These are phyloP conservation scores for Escallonia herrerae DNA, from an alignment of 129 eudicot genomes.

Conservation along the genomic window DNA sequence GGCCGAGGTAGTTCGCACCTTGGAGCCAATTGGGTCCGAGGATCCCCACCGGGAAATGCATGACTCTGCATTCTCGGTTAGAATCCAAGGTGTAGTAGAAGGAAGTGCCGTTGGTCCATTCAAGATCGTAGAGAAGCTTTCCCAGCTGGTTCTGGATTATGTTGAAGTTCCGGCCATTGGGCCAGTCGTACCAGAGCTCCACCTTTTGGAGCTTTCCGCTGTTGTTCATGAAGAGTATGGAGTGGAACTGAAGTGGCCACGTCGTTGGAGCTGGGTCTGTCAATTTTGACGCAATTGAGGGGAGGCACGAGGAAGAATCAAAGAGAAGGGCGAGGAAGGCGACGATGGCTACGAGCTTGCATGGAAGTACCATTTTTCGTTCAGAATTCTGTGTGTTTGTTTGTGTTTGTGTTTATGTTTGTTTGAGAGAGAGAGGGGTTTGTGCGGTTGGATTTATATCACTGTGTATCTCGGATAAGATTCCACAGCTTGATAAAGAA, in stretches of 20 bases:
- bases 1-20: conserved; percentile 37
- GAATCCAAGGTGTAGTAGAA: conserved; percentile 28
- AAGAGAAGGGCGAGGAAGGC: not conserved
- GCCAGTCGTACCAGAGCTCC: conserved; percentile 54
- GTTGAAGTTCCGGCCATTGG: conserved; percentile 50
- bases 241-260: conserved; percentile 44
- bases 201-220: conserved; percentile 19
- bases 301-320: not conserved
- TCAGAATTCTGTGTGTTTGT: not conserved
- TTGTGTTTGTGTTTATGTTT: too few relatives aligned
- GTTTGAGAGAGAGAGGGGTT: not conserved
- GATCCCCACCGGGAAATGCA: conserved; percentile 42
- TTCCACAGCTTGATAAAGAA: too few relatives aligned
- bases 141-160: conserved; percentile 42
- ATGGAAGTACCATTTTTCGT: not conserved
- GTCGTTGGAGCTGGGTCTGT: conserved; percentile 21
- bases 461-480: not conserved
- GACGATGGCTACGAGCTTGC: not conserved
- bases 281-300: conserved; percentile 4
- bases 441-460: not conserved
- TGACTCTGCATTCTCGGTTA: conserved; percentile 12
- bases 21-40: conserved; percentile 43
- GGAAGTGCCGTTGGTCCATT: conserved; percentile 49
- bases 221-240: conserved; percentile 26
- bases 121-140: conserved; percentile 33